Conservation (phyloP, 306 rosid species). For the Macrotyloma uniflorum region DNA sequence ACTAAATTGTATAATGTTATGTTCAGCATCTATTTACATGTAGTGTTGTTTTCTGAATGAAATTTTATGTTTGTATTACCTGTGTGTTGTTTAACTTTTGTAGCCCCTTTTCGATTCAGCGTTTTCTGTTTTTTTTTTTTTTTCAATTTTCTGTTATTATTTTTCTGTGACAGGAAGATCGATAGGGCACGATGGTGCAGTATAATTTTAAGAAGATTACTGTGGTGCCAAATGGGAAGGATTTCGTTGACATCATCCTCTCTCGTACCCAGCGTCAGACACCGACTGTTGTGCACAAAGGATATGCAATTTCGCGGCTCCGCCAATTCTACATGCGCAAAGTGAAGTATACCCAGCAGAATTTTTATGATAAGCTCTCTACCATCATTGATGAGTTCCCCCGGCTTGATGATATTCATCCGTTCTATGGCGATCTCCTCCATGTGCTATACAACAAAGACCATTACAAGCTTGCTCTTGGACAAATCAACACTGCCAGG, state of each 20-base stretch:
- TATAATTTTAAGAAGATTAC: constrained; percentile 89
- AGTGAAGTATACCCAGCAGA: constrained; percentile 80
- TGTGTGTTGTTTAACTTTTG: background rate
- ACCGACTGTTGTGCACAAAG: constrained; percentile 90
- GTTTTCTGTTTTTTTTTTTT: background rate
- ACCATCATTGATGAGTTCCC: constrained; percentile 85
- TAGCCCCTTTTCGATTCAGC: background rate
- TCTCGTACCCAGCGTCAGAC: constrained; percentile 92
- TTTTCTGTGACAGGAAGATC: background rate
- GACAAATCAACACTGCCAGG: constrained; percentile 86
- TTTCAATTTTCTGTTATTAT: background rate
- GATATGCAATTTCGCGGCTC: constrained; percentile 75
- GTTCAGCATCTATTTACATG: background rate
- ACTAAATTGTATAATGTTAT: background rate
- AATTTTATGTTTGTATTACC: background rate
- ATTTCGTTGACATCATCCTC: constrained; percentile 73
- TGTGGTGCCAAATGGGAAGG: constrained; percentile 90
- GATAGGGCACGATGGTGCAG: constrained; percentile 62
- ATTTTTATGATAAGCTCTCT: constrained; percentile 78
- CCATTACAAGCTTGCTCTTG: constrained; percentile 96
- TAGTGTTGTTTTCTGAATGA: background rate
- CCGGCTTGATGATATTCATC: constrained; percentile 77
- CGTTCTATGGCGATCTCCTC: constrained; percentile 83
- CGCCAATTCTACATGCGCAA: constrained; percentile 88
- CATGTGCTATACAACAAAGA: constrained; percentile 91